These are phyloP conservation scores for Ogataea parapolymorpha DNA, from an alignment of 805 yeast species.

Conservation along the genomic window DNA sequence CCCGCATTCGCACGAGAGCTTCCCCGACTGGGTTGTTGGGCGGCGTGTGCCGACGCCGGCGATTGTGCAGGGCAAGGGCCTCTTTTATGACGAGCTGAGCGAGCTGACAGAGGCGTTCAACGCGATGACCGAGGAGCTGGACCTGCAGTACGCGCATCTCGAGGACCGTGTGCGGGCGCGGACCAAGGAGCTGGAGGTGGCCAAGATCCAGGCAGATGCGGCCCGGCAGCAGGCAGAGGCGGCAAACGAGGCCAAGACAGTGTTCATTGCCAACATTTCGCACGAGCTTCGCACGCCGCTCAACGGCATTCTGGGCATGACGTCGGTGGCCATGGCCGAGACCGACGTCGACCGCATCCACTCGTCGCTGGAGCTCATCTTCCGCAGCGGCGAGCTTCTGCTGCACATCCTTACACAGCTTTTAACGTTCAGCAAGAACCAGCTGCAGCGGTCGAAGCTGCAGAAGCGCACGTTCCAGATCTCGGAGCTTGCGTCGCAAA, in stretches of 20 bases:
- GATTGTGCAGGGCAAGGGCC: constrained; percentile 30
- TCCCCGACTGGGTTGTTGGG: constrained; percentile 6
- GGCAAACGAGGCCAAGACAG: constrained; percentile 96
- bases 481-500: constrained; percentile 78
- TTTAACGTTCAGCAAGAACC: constrained; percentile 88
- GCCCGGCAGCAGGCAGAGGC: constrained; percentile 53
- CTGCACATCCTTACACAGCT: constrained; percentile 88
- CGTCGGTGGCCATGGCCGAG: constrained; percentile 91
- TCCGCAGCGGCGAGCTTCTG: constrained; percentile 86
- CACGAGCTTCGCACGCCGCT: constrained; percentile 94
- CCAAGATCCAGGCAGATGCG: constrained; percentile 68
- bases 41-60: constrained; percentile 21
- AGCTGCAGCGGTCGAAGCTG: constrained; percentile 74
- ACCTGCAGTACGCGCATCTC: constrained; percentile 74
- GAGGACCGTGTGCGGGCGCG: constrained; percentile 87
- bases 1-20: constrained; percentile 12
- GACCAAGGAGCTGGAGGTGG: constrained; percentile 84
- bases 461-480: constrained; percentile 81
- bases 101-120: constrained; percentile 88
- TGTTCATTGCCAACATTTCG: constrained; percentile 86
- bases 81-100: constrained; percentile 79
- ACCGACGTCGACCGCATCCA: constrained; percentile 63
- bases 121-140: constrained; percentile 84
- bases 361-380: constrained; percentile 74
- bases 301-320: constrained; percentile 95